Conservation (phyloP, 2,329 filamentous ascomycete genomes). For the Graphium sp. region DNA sequence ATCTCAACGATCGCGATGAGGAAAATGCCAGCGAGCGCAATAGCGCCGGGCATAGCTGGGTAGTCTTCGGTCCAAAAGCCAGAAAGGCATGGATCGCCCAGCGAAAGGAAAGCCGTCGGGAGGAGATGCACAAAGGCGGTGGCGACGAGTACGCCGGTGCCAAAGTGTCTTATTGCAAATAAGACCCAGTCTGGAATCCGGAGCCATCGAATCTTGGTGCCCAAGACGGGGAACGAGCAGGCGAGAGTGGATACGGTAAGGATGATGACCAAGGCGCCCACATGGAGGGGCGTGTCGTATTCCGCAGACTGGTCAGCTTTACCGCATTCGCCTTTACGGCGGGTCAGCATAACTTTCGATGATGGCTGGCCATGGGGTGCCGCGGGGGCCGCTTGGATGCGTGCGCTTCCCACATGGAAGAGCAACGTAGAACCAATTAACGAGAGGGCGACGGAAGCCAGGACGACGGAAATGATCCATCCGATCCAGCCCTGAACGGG, state of each 20-base stretch:
- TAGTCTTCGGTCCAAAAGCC: constrained; percentile 62
- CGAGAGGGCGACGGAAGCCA: constrained; percentile 14
- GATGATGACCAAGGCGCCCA: constrained; percentile 36
- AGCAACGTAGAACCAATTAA: constrained; percentile 5
- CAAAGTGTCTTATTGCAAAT: constrained; percentile 49
- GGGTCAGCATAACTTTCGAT: constrained; percentile 6
- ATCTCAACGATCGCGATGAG: constrained; percentile 71
- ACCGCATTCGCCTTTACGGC: constrained; percentile 8
- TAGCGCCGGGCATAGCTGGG: constrained; percentile 60
- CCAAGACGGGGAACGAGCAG: constrained; percentile 36
- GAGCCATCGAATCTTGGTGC: constrained; percentile 29
- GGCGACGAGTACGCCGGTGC: constrained; percentile 58
- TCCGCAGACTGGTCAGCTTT: constrained; percentile 13
- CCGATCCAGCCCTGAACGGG: constrained; percentile 20
- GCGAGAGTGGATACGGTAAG: constrained; percentile 28
- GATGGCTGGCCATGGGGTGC: background rate
- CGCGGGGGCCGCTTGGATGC: constrained; percentile 4
- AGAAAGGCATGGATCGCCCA: constrained; percentile 51
- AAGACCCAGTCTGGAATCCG: constrained; percentile 37
- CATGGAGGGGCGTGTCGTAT: constrained; percentile 41
- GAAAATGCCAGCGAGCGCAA: constrained; percentile 64
- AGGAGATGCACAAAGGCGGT: constrained; percentile 68
- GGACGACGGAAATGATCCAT: constrained; percentile 24
- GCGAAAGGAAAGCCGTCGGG: constrained; percentile 46
- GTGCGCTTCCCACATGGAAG: background rate